Percentiles rank a stretch among this genome's conserved stretches.
These are phyloP conservation scores for Volutella citrinella DNA, from an alignment of 2,329 filamentous ascomycete species.

Conservation along the genomic window DNA sequence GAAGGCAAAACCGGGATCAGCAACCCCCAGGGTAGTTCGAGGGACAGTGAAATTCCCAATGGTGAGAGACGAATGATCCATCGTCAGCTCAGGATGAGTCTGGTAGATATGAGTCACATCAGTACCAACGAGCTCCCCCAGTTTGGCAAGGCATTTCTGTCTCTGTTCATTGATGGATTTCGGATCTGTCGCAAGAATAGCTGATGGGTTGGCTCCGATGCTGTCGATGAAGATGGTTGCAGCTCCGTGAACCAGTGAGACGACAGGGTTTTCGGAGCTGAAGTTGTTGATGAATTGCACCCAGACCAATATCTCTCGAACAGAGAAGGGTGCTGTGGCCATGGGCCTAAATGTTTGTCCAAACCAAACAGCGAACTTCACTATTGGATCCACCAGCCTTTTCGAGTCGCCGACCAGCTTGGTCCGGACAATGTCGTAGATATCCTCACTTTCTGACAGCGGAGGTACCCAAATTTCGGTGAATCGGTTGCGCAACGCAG, in stretches of 20 bases:
- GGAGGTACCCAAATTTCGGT: slow-evolving; percentile 98
- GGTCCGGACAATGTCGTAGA: slow-evolving; percentile 78
- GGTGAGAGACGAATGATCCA: slow-evolving; percentile 50
- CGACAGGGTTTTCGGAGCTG: slow-evolving; percentile 40
- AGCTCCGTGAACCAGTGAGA: slow-evolving; percentile 73
- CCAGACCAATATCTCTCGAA: slow-evolving; percentile 91
- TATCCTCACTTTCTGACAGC: slow-evolving; percentile 78
- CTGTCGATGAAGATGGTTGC: slow-evolving; percentile 96
- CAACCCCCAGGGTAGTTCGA: slow-evolving; percentile 39
- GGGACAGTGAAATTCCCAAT: slow-evolving; percentile 75
- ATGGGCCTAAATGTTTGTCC: slow-evolving; percentile 75
- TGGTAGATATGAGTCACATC: slow-evolving; percentile 67
- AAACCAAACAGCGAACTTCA: slow-evolving; percentile 92
- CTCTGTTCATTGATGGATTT: slow-evolving; percentile 70
- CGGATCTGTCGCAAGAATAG: slow-evolving; percentile 70
- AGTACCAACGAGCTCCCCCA: slow-evolving; percentile 62
- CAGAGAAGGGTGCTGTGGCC: slow-evolving; percentile 74
- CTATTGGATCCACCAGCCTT: slow-evolving; percentile 64
- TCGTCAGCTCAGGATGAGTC: slow-evolving; percentile 55
- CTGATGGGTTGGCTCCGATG: slow-evolving; percentile 90
- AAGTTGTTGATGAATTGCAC: slow-evolving; percentile 83
- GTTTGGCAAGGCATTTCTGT: slow-evolving; percentile 66
- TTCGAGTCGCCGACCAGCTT: slow-evolving; percentile 63
- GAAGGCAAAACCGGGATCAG: slow-evolving; percentile 55
- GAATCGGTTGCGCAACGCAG: slow-evolving; percentile 90